Evolutionary conservation across 306 rosid species (phyloP).

Genomic region (Quercus dentata): DNA sequence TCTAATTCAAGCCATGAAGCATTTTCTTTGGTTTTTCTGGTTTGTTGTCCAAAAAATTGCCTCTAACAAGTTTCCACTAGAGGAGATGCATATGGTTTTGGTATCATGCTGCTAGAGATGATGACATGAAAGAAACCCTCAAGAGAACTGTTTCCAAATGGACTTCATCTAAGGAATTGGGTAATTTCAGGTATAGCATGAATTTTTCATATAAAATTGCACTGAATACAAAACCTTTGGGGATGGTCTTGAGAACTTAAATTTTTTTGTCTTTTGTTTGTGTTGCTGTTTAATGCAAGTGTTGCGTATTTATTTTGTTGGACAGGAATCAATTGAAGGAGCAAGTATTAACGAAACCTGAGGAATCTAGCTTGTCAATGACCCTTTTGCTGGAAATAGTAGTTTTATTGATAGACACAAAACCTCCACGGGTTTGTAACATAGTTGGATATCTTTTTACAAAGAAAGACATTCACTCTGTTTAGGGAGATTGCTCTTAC

Average conservation of each 20-base stretch:
- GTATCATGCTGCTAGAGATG: constrained; percentile 24
- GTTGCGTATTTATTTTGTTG: constrained; percentile 33
- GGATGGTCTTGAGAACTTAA: not conserved
- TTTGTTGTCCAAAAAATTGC: too few species aligned
- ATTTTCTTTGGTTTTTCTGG: too few species aligned
- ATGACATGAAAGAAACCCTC: constrained; percentile 18
- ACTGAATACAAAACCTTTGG: too few species aligned
- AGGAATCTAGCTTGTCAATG: constrained; percentile 44
- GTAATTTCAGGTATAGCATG: not conserved
- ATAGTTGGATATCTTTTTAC: constrained; percentile 60
- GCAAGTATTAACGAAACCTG: constrained; percentile 50
- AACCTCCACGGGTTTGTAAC: constrained; percentile 85
- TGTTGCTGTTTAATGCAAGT: too few species aligned
- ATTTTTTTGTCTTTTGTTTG: not conserved
- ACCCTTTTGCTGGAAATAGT: constrained; percentile 63
- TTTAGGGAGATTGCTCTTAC: constrained; percentile 51
- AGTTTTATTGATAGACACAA: constrained; percentile 59
- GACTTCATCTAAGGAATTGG: constrained; percentile 22
- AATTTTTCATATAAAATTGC: too few species aligned
- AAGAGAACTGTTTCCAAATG: constrained; percentile 6
- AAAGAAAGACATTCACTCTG: constrained; percentile 53
- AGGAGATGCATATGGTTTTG: constrained; percentile 25
- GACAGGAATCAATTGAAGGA: constrained; percentile 64
- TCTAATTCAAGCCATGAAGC: constrained; percentile 15
- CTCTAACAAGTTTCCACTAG: not conserved